Percentiles rank a stretch among this genome's conserved stretches.
phyloP scores from a whole-genome alignment of 257 asterid genomes.

The Nicotiana tomentosiformis region DNA sequence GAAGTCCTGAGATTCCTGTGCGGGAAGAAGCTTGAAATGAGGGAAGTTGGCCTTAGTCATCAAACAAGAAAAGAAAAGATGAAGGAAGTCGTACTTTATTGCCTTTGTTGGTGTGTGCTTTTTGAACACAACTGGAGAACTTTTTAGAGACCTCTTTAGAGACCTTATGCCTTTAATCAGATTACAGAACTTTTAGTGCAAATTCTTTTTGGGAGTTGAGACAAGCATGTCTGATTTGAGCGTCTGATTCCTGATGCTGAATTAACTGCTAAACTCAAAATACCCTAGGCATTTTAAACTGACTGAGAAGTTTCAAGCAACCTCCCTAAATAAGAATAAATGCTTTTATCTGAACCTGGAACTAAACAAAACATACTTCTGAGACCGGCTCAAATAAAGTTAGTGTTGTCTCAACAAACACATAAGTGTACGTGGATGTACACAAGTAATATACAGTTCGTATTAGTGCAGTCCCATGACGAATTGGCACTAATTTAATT shows the following conservation, averaged over 20 bases:
- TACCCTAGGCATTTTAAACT: background rate
- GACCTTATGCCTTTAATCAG: background rate
- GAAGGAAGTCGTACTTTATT: background rate
- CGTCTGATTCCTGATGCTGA: background rate
- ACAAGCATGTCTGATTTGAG: background rate
- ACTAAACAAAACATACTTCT: background rate
- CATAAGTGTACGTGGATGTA: too few relatives aligned
- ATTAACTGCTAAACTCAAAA: background rate
- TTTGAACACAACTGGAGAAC: too few relatives aligned
- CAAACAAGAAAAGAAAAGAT: background rate
- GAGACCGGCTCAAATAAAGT: background rate
- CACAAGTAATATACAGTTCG: too few relatives aligned
- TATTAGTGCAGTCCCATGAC: too few relatives aligned
- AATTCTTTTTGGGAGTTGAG: background rate
- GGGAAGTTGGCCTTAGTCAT: background rate
- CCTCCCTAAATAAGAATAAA: background rate
- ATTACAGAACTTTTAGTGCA: background rate
- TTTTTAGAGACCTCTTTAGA: background rate
- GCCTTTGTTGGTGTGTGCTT: too few relatives aligned
- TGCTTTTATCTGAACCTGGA: background rate
- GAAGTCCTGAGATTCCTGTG: background rate
- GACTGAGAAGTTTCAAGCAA: background rate
- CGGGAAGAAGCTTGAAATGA: background rate
- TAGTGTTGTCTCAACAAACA: too few relatives aligned
- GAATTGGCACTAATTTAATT: too few relatives aligned